These are phyloP conservation scores for Plasmodium fragile DNA, from an alignment of 169 alveolate genomes.

Conservation along the genomic window DNA sequence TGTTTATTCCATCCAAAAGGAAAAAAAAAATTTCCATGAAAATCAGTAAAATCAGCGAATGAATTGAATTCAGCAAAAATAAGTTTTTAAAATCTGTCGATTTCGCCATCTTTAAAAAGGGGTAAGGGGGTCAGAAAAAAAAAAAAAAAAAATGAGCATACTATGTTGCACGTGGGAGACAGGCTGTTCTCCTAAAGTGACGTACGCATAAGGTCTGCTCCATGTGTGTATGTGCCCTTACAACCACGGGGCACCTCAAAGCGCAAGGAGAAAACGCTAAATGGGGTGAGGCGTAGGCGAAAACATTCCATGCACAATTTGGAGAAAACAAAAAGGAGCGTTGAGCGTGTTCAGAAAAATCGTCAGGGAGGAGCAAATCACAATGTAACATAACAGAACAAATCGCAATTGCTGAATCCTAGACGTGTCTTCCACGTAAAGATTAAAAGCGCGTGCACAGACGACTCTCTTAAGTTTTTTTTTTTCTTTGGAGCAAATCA, in stretches of 20 bases:
- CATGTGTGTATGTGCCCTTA: neutral
- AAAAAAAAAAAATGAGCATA: neutral
- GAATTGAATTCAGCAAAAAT: constrained; percentile 47
- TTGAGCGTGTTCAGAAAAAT: neutral
- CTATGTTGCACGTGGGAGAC: neutral
- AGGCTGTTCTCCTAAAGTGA: neutral
- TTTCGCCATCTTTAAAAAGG: constrained; percentile 19
- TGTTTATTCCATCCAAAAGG: constrained; percentile 68
- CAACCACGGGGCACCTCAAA: neutral
- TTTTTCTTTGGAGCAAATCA: neutral
- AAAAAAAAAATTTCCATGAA: constrained; percentile 59
- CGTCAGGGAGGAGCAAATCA: neutral
- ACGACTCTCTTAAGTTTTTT: constrained; percentile 3
- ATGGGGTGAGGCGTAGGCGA: neutral
- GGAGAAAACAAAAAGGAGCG: neutral
- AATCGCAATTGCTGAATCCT: neutral
- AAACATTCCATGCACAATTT: neutral
- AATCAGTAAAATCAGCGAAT: constrained; percentile 31
- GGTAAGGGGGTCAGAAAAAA: neutral
- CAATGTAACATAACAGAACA: neutral
- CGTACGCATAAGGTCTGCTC: neutral
- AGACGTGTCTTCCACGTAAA: neutral
- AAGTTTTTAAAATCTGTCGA: constrained; percentile 22
- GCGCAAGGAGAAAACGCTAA: neutral
- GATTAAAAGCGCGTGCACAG: neutral